Evolutionary conservation across 306 rosid genomes (phyloP).

Genomic region (Quercus parvula): DNA sequence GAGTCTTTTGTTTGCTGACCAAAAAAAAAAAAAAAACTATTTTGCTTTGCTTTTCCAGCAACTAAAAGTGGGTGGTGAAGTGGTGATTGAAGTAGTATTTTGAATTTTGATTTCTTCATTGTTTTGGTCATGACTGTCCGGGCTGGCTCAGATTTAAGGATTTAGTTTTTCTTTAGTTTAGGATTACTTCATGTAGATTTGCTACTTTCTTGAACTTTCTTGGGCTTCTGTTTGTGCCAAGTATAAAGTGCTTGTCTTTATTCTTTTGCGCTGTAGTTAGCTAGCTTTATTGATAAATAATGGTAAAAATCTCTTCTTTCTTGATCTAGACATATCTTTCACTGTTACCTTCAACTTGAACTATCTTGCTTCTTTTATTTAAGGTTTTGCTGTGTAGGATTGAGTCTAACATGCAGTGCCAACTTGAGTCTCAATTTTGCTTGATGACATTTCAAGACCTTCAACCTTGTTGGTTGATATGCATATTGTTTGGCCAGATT

Average conservation of each 20-base stretch:
- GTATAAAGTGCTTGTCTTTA: conserved; percentile 6
- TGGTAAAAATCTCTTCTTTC: background rate
- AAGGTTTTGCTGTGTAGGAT: too few relatives aligned
- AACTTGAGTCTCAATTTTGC: too few relatives aligned
- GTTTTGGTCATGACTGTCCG: background rate
- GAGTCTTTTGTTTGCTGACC: background rate
- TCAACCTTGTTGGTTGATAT: too few relatives aligned
- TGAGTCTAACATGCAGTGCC: too few relatives aligned
- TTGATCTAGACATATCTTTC: background rate
- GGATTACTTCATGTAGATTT: background rate
- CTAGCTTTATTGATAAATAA: conserved; percentile 1
- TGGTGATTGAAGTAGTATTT: background rate
- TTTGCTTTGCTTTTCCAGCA: too few relatives aligned
- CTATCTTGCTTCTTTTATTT: too few relatives aligned
- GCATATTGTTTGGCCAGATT: too few relatives aligned
- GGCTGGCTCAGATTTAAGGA: conserved; percentile 27
- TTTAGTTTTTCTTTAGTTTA: conserved; percentile 2
- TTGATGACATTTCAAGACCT: too few relatives aligned
- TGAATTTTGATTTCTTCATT: background rate
- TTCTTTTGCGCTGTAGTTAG: background rate
- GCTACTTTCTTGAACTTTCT: background rate
- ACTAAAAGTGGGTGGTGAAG: too few relatives aligned
- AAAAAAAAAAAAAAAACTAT: background rate
- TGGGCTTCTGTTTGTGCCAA: conserved; percentile 8
- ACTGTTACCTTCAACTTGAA: too few relatives aligned